Evolutionary conservation across 805 yeast species (phyloP).

Genomic region (Saccharomyces kudriavzevii): DNA sequence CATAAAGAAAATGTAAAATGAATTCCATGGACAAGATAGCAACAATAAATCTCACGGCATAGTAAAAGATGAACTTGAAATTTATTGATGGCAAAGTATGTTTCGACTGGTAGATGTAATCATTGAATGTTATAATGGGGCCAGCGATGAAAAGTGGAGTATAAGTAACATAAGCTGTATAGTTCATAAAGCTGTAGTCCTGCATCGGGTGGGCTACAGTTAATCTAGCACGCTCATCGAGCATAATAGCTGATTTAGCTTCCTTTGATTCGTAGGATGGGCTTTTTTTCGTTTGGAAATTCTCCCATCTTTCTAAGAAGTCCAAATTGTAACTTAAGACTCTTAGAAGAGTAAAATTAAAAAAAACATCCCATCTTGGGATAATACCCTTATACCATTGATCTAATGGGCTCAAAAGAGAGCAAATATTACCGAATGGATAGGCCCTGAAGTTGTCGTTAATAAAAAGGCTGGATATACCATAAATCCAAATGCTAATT

Average conservation of each 20-base stretch:
- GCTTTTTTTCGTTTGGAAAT: slow-evolving; percentile 38
- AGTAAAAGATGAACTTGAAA: slow-evolving; percentile 43
- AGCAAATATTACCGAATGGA: slow-evolving; percentile 38
- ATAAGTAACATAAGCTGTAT: slow-evolving; percentile 68
- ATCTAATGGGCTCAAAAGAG: slow-evolving; percentile 47
- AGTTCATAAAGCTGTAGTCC: slow-evolving; percentile 59
- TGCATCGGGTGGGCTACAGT: slow-evolving; percentile 50
- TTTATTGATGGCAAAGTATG: slow-evolving; percentile 54
- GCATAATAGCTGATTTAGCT: slow-evolving; percentile 13
- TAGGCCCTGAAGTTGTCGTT: slow-evolving; percentile 60
- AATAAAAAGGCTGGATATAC: slow-evolving; percentile 65
- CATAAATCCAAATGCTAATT: slow-evolving; percentile 62
- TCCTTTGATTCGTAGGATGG: slow-evolving; percentile 8
- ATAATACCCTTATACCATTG: slow-evolving; percentile 63
- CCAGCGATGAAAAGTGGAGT: slow-evolving; percentile 93
- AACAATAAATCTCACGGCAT: slow-evolving; percentile 59
- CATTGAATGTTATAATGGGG: slow-evolving; percentile 89
- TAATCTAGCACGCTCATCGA: slow-evolving; percentile 58
- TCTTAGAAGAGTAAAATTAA: slow-evolving; percentile 79
- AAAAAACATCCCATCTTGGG: slow-evolving; percentile 91
- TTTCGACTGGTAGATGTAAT: slow-evolving; percentile 66
- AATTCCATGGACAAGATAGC: slow-evolving; percentile 86
- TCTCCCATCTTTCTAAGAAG: slow-evolving; percentile 40
- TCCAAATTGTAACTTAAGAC: slow-evolving; percentile 80
- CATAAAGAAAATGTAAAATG: slow-evolving; percentile 78